phyloP scores from a whole-genome alignment of 768 basidiomycete species.

The Rhizopogon sp. region DNA sequence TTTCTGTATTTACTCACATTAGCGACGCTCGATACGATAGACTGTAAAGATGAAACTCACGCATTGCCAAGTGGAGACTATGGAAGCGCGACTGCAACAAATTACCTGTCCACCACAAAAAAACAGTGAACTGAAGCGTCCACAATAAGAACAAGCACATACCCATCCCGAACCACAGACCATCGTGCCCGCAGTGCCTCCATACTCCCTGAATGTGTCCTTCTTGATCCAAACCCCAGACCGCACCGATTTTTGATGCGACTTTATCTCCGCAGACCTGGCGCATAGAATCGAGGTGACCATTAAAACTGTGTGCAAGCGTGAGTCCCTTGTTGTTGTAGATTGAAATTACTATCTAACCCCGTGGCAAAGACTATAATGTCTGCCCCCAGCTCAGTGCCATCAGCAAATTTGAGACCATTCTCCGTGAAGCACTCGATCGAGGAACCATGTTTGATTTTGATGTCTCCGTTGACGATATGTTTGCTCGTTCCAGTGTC shows the following conservation, averaged over 20 bases:
- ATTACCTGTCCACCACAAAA: slow-evolving; percentile 12
- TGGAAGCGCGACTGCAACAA: slow-evolving; percentile 21
- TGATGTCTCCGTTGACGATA: slow-evolving; percentile 9
- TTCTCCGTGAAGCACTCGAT: slow-evolving; percentile 20
- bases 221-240: slow-evolving; percentile 64
- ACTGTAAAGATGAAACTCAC: slow-evolving; percentile 14
- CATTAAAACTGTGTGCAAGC: slow-evolving; percentile 32
- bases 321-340: too few relatives aligned
- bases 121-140: not conserved
- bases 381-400: too few relatives aligned
- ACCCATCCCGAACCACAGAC: slow-evolving; percentile 28
- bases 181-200: slow-evolving; percentile 31
- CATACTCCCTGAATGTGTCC: slow-evolving; percentile 47
- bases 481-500: slow-evolving; percentile 9
- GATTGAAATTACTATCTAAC: too few relatives aligned
- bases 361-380: too few relatives aligned
- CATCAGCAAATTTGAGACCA: slow-evolving; percentile 3
- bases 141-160: not conserved
- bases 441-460: too few relatives aligned
- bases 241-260: slow-evolving; percentile 37
- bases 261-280: slow-evolving; percentile 19
- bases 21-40: not conserved
- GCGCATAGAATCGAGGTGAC: too few relatives aligned
- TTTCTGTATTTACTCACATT: slow-evolving; percentile 12
- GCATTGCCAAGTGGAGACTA: slow-evolving; percentile 25